Evolutionary conservation across 768 basidiomycete genomes (phyloP), one percentile per base, ranked within the genome.

Genomic region (Termitomyces sp.): DNA sequence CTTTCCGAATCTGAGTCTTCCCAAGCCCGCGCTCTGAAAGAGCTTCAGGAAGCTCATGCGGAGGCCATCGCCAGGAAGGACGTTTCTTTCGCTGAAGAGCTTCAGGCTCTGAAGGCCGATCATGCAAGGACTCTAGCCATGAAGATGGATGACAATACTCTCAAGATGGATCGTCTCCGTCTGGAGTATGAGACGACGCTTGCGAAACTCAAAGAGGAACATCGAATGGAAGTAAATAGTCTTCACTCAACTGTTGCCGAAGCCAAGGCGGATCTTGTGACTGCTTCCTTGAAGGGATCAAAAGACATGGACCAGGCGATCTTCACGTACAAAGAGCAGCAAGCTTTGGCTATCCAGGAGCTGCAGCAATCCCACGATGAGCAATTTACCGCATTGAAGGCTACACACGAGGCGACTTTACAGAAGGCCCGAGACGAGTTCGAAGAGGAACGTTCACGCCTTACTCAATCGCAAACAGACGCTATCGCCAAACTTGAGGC

Each of bases 1-100:
- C 72, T 93, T 28, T 81, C 86, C 8, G 88, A 89, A 65, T 89
- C 89, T 5, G 77, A 91, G 67, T 84, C 86, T 12, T 77, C 86
- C 42, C 84, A 83, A 55, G 79, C 79, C 43, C 57, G 77, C 9
- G 82, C 83, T 26, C 68, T 95, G 53, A 73, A 83, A 53, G 79
- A 79, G 30, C 76, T 94, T 28, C 87, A 87, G 64, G 84, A 87
- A 17, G 89, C 89, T 63, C 88, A 93, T 62, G 72, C 79, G 0
- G 77, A 83, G 11, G 84, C 84, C 12, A 78, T 91, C 55, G 63
- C 78, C 15, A 78, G 84, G 58, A 88, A 86, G 70, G 89, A 93
- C 63, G 70, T 75, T 8, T 77, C 81, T 38, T 84, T 86, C 56
- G 65, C 75, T 1, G 84, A 86, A 54, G 85, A 91, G 67, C 64